Evolutionary conservation across 1,284 basidiomycete genomes (phyloP).

Genomic region (Pseudozyma sp.): DNA sequence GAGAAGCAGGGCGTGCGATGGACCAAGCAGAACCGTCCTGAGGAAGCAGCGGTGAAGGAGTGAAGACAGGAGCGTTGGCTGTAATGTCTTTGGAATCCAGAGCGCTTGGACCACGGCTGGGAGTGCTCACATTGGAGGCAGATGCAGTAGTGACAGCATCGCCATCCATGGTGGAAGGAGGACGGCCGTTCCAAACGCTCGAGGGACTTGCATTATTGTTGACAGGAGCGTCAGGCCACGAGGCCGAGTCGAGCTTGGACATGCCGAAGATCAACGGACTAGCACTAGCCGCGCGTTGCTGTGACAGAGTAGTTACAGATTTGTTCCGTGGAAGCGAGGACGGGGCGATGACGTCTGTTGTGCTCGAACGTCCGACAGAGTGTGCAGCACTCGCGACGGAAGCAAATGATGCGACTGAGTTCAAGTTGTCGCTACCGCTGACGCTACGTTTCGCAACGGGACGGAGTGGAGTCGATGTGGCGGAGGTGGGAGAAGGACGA

Average conservation of each 20-base stretch:
- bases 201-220: constrained; percentile 28
- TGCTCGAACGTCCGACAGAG: neutral
- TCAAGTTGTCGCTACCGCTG: constrained; percentile 26
- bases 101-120: constrained; percentile 22
- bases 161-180: constrained; percentile 35
- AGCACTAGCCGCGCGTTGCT: constrained; percentile 17
- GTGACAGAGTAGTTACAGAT: neutral
- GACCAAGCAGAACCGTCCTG: constrained; percentile 47
- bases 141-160: constrained; percentile 42
- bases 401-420: constrained; percentile 14
- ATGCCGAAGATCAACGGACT: constrained; percentile 17
- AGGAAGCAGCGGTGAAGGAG: constrained; percentile 37
- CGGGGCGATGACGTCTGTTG: neutral
- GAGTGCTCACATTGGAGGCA: constrained; percentile 48
- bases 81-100: constrained; percentile 25
- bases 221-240: constrained; percentile 40
- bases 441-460: constrained; percentile 20
- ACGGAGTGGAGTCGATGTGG: constrained; percentile 4
- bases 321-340: neutral
- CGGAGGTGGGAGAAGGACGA: neutral
- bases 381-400: constrained; percentile 1
- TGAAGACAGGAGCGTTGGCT: constrained; percentile 25
- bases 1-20: constrained; percentile 15
- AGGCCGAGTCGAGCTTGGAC: constrained; percentile 32
- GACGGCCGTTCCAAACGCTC: constrained; percentile 47